Base-by-base conservation (phyloP, 352 stramenopile genomes). In the Peronospora farinosa region DNA sequence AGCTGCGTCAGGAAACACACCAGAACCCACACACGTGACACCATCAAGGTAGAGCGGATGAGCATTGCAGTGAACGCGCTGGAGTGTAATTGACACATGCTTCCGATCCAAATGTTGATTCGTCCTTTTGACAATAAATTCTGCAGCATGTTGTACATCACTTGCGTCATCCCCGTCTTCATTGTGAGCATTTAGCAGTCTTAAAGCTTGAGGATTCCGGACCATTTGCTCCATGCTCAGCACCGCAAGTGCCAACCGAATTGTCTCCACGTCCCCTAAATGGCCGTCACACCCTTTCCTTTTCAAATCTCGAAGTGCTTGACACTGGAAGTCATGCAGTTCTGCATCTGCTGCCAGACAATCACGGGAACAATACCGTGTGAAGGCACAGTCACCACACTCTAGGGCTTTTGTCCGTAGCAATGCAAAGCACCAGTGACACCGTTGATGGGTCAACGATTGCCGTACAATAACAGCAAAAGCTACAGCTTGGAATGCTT, bases 1-100 rank as follows among this genome's bases (percentile, higher is more conserved):
- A 7, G 78, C 72, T 17, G 74, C 78, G 25, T 85, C 72, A 0
- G 74, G 77, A 47, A 88, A 86, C 10, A 88, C n/a, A 0, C 77
- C 77, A 5, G 78, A 40, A 17, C 72, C 74, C 7, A 71, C 66
- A 45, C 65, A 67, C 5, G 51, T 48, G 27, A 63, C 40, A 10
- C 72, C 70, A 41, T 83, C 61, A 11, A 81, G 13, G 36, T 57
- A 60, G 10, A 88, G 44, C 28, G 77, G 69, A 51, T 88, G 74
- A 5, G 72, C 72, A 42, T 86, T 88, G 56, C 51, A 69, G 39
- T 71, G 67, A 38, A 86, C 60, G n/a, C 65, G 60, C 21, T 65
- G 40, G 2, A 87, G 45, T 9, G 62, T 81, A 32, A 40, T 10
- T 0, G 33, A 43, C 8, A 84, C 62, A 57, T 78, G 73, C 33